Conservation (phyloP, 306 rosid genomes). For the Glycyrrhiza uralensis region DNA sequence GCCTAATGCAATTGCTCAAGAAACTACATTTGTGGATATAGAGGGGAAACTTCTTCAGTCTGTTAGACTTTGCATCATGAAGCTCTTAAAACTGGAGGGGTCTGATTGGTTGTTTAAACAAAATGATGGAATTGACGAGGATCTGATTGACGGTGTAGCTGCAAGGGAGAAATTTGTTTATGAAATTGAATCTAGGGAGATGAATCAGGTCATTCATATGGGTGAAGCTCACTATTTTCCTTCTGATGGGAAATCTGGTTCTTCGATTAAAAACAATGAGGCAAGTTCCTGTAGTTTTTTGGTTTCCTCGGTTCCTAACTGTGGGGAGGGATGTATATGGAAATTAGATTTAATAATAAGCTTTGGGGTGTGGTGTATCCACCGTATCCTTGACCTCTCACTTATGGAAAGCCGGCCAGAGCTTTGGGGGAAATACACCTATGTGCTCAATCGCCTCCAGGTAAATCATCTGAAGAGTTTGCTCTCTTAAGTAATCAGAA, state of each 20-base stretch:
- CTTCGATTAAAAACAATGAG: slow-evolving; percentile 29
- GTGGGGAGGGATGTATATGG: slow-evolving; percentile 97
- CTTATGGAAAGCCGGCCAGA: slow-evolving; percentile 98
- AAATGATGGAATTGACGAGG: slow-evolving; percentile 91
- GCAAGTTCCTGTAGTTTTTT: slow-evolving; percentile 27
- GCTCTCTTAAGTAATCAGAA: neutral
- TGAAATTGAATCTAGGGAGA: slow-evolving; percentile 78
- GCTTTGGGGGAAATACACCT: slow-evolving; percentile 97
- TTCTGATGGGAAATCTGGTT: slow-evolving; percentile 49
- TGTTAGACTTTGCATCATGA: slow-evolving; percentile 74
- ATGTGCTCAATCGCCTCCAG: slow-evolving; percentile 94
- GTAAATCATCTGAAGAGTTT: slow-evolving; percentile 42
- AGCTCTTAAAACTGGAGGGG: slow-evolving; percentile 84
- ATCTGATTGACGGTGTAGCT: slow-evolving; percentile 83
- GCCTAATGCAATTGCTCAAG: slow-evolving; percentile 41
- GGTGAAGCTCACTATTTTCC: slow-evolving; percentile 50
- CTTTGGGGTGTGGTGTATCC: slow-evolving; percentile 99
- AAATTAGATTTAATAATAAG: slow-evolving; percentile 69
- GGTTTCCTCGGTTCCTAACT: slow-evolving; percentile 67
- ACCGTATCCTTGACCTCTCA: slow-evolving; percentile 82
- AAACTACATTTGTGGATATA: slow-evolving; percentile 44
- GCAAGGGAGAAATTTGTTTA: slow-evolving; percentile 74
- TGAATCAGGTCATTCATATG: slow-evolving; percentile 33
- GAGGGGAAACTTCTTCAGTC: slow-evolving; percentile 81
- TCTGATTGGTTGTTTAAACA: slow-evolving; percentile 90